Percentiles rank a stretch among this genome's conserved stretches.
These are phyloP conservation scores for Parsonsia alboflavescens DNA, from an alignment of 257 asterid species.

Conservation along the genomic window DNA sequence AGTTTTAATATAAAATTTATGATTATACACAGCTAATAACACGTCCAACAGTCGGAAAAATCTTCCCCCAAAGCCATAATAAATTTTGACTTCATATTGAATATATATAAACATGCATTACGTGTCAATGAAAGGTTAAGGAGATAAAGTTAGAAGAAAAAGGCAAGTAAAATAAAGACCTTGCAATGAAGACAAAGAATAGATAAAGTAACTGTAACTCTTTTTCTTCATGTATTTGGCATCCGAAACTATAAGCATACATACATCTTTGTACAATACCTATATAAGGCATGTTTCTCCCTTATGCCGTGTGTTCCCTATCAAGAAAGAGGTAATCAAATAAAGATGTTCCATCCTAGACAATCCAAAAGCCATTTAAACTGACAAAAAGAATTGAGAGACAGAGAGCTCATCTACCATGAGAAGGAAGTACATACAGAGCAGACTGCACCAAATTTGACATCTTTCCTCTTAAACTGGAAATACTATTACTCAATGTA, in stretches of 20 bases:
- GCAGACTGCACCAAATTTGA: slow-evolving; percentile 48
- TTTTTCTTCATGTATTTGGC: not conserved
- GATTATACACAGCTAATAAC: no score
- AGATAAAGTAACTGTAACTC: not conserved
- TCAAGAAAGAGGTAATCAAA: not conserved
- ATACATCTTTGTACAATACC: not conserved
- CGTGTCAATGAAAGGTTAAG: no score
- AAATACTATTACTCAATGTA: slow-evolving; percentile 37
- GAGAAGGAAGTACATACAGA: slow-evolving; percentile 40
- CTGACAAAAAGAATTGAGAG: slow-evolving; percentile 10
- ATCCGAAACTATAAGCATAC: not conserved
- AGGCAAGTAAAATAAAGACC: not conserved
- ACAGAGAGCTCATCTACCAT: slow-evolving; percentile 32
- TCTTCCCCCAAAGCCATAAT: no score
- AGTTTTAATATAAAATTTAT: no score
- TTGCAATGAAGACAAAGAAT: not conserved
- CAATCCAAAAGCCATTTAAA: not conserved
- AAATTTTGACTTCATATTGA: no score
- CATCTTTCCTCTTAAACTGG: slow-evolving; percentile 42
- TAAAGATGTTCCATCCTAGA: not conserved
- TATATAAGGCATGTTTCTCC: not conserved
- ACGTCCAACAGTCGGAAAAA: no score
- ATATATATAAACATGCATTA: no score
- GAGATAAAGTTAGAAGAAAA: not conserved
- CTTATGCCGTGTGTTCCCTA: not conserved